Evolutionary conservation across 2,329 filamentous ascomycete species (phyloP).

Genomic region (Nemania sp.): DNA sequence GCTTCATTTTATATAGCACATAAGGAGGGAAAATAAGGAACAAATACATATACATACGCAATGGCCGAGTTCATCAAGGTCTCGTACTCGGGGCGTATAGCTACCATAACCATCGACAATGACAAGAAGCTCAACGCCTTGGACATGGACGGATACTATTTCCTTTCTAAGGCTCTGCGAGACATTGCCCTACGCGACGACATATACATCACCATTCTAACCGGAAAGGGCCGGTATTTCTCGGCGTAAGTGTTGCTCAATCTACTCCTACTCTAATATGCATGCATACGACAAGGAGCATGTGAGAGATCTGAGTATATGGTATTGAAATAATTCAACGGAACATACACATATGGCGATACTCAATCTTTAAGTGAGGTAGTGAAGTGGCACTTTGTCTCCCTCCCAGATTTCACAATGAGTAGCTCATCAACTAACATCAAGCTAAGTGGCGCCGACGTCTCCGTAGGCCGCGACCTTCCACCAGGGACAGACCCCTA

Average conservation of each 20-base stretch:
- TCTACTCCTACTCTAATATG: neutral
- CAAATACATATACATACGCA: slow-evolving; percentile 1
- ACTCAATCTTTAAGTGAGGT: too few relatives aligned
- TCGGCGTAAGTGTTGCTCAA: slow-evolving; percentile 75
- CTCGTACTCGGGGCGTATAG: slow-evolving; percentile 75
- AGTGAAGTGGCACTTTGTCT: too few relatives aligned
- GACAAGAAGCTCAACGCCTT: slow-evolving; percentile 90
- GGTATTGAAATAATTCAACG: neutral
- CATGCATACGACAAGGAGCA: neutral
- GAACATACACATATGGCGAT: neutral
- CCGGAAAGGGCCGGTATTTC: slow-evolving; percentile 85
- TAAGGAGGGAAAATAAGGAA: too few relatives aligned
- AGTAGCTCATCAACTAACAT: slow-evolving; percentile 6
- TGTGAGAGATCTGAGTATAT: neutral
- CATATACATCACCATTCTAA: slow-evolving; percentile 85
- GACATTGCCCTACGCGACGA: slow-evolving; percentile 84
- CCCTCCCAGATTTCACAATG: too few relatives aligned
- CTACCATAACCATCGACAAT: slow-evolving; percentile 88
- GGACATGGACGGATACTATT: slow-evolving; percentile 78
- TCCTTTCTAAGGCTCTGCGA: slow-evolving; percentile 77
- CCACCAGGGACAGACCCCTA: slow-evolving; percentile 51
- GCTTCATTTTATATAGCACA: too few relatives aligned
- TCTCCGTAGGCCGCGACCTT: slow-evolving; percentile 30
- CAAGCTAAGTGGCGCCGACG: slow-evolving; percentile 39
- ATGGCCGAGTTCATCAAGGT: slow-evolving; percentile 63